Conservation (phyloP, 2,329 filamentous ascomycete species). For the Epichloe elymi region DNA sequence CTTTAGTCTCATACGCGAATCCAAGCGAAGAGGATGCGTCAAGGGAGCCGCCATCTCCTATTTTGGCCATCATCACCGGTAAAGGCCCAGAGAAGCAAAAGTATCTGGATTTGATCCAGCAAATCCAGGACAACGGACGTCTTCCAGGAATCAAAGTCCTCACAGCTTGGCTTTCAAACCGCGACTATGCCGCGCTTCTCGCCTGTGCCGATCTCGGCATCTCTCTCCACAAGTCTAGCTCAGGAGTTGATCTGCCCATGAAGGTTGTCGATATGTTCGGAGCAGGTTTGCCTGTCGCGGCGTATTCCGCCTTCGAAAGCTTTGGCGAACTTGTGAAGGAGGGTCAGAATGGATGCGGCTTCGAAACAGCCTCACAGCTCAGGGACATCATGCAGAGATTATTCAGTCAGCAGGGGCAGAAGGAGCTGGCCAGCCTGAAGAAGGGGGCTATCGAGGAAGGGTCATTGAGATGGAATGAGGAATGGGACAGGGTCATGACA, state of each 20-base stretch:
- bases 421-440: conserved; percentile 48
- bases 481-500: conserved; percentile 79
- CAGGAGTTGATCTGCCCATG: conserved; percentile 93
- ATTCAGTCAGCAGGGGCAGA: conserved; percentile 37
- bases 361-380: conserved; percentile 58
- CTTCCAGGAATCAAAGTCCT: conserved; percentile 58
- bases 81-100: conserved; percentile 74
- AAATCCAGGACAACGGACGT: conserved; percentile 46
- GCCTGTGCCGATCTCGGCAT: conserved; percentile 80
- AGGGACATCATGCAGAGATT: conserved; percentile 49
- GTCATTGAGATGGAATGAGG: conserved; percentile 70
- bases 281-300: conserved; percentile 77
- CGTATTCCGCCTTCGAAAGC: conserved; percentile 75
- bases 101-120: conserved; percentile 55
- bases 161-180: conserved; percentile 74
- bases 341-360: conserved; percentile 74
- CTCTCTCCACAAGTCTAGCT: conserved; percentile 84
- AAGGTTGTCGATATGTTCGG: conserved; percentile 99
- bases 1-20: conserved; percentile 60
- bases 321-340: conserved; percentile 87
- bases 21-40: conserved; percentile 26
- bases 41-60: conserved; percentile 35
- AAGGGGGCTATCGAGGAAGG: conserved; percentile 64
- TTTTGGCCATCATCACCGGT: conserved; percentile 88
- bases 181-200: conserved; percentile 74